Evolutionary conservation across 2,329 filamentous ascomycete genomes (phyloP).

Genomic region (Beauveria medogensis): DNA sequence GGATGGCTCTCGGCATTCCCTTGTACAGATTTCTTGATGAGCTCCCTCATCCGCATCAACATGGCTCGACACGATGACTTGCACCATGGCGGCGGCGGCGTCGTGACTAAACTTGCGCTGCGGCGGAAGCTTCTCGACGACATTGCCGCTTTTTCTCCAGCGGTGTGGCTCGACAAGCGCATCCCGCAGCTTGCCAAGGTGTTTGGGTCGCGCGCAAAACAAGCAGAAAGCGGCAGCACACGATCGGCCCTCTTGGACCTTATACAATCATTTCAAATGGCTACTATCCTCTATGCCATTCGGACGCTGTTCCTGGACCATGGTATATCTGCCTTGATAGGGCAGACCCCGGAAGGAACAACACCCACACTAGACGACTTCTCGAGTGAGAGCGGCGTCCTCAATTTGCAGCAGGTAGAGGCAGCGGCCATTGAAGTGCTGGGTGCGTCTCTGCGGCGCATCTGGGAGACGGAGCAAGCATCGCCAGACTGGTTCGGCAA

Average conservation of each 20-base stretch:
- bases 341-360: too few species aligned
- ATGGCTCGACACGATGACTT: background rate
- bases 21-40: background rate
- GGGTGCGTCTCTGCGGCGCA: background rate
- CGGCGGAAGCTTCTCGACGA: background rate
- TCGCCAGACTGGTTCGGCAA: slow-evolving; percentile 10
- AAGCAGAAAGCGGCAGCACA: background rate
- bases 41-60: slow-evolving; percentile 1
- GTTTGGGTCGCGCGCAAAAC: background rate
- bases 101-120: background rate
- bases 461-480: slow-evolving; percentile 5
- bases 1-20: slow-evolving; percentile 1
- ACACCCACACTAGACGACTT: too few species aligned
- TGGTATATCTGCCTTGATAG: background rate
- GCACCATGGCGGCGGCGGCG: background rate
- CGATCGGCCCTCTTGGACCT: slow-evolving; percentile 3
- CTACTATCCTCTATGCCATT: slow-evolving; percentile 9
- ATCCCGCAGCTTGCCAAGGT: background rate
- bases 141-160: background rate
- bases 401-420: background rate
- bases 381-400: background rate
- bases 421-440: background rate
- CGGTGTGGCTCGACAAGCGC: background rate
- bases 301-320: slow-evolving; percentile 12
- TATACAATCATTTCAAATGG: slow-evolving; percentile 3